These are phyloP conservation scores for Xylaria sp. DNA, from an alignment of 495 filamentous ascomycete species.

Conservation along the genomic window DNA sequence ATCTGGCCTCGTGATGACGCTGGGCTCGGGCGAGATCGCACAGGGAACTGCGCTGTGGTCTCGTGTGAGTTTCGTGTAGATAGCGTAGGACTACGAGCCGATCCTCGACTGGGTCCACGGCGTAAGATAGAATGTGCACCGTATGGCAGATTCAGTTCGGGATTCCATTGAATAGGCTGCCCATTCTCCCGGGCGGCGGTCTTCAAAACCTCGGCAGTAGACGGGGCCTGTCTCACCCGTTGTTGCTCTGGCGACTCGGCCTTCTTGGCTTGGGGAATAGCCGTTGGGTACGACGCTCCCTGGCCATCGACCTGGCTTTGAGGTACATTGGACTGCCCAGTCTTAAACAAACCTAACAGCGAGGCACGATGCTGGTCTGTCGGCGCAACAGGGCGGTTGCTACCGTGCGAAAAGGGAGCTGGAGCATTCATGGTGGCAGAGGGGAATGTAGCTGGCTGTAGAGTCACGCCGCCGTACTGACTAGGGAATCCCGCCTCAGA, in stretches of 20 bases:
- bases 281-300: background rate
- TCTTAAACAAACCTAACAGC: constrained; percentile 60
- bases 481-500: constrained; percentile 34
- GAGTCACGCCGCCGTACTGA: constrained; percentile 29
- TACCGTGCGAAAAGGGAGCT: constrained; percentile 22
- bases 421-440: constrained; percentile 23
- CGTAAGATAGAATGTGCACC: constrained; percentile 52
- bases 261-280: constrained; percentile 25
- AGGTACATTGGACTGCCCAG: constrained; percentile 32
- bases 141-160: constrained; percentile 50
- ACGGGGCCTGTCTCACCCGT: constrained; percentile 19
- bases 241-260: constrained; percentile 32
- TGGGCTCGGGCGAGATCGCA: constrained; percentile 33
- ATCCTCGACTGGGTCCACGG: constrained; percentile 29
- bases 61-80: constrained; percentile 27
- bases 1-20: constrained; percentile 28
- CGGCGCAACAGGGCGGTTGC: constrained; percentile 34
- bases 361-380: constrained; percentile 54
- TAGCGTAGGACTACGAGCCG: constrained; percentile 26
- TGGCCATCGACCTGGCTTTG: constrained; percentile 33
- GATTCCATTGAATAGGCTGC: constrained; percentile 44
- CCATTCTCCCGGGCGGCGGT: constrained; percentile 39
- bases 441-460: constrained; percentile 23
- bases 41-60: constrained; percentile 16
- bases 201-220: constrained; percentile 39